phyloP scores from a whole-genome alignment of 176 grass and related monocot genomes.

The Cymbopogon citratus region DNA sequence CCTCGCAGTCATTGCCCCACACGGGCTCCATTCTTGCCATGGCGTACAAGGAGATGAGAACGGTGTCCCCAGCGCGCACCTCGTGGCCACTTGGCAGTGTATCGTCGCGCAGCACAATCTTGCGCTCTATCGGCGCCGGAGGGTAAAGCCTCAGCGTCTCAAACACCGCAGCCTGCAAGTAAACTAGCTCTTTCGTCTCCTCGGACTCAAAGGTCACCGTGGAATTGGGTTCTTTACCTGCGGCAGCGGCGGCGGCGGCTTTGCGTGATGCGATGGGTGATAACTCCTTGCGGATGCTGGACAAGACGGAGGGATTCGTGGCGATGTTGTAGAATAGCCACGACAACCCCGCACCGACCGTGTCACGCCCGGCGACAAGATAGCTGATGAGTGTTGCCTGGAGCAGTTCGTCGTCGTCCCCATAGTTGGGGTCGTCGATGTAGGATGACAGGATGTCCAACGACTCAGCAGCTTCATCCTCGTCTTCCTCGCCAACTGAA shows the following conservation, averaged over 20 bases:
- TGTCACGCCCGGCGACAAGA: slow-evolving; percentile 33
- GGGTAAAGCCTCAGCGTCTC: slow-evolving; percentile 38
- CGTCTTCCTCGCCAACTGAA: too few species aligned
- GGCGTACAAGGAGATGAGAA: not conserved
- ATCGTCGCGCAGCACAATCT: not conserved
- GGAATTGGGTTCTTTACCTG: not conserved
- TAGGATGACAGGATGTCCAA: not conserved
- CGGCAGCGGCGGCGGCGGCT: too few species aligned
- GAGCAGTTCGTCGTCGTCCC: not conserved
- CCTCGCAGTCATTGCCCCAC: not conserved
- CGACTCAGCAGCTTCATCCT: not conserved
- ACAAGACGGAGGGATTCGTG: slow-evolving; percentile 4
- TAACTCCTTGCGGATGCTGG: slow-evolving; percentile 21
- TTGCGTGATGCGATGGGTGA: not conserved
- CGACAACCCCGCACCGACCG: not conserved
- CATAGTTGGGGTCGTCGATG: not conserved
- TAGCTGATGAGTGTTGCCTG: not conserved
- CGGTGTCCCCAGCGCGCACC: not conserved
- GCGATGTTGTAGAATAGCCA: slow-evolving; percentile 40
- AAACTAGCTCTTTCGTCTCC: slow-evolving; percentile 20
- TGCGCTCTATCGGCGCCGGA: not conserved
- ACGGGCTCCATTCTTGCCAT: not conserved
- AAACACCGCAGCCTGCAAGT: slow-evolving; percentile 34
- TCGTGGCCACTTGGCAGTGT: not conserved
- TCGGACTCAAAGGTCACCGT: not conserved